Evolutionary conservation across 2,329 filamentous ascomycete species (phyloP).

Genomic region (Pleoardoris graminearum): DNA sequence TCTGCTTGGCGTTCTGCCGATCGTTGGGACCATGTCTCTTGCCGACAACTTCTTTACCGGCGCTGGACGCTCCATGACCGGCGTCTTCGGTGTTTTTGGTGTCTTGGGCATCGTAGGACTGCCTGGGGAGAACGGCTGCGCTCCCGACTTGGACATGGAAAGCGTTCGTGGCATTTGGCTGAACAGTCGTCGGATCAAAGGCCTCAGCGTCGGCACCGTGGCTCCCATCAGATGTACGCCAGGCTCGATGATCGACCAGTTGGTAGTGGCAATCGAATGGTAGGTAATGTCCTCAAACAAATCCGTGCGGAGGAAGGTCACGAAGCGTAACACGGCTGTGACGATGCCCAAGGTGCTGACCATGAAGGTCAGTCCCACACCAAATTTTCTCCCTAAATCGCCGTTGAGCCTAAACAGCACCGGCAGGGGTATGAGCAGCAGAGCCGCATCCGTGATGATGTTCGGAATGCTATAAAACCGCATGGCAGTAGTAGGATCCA

Average conservation of each 20-base stretch:
- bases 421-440: constrained; percentile 43
- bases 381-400: constrained; percentile 17
- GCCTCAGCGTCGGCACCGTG: constrained; percentile 23
- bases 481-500: constrained; percentile 17
- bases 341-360: constrained; percentile 23
- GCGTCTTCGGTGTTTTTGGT: not conserved
- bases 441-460: constrained; percentile 42
- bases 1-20: constrained; percentile 17
- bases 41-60: constrained; percentile 12
- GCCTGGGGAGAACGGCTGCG: not conserved
- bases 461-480: constrained; percentile 39
- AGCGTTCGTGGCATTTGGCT: constrained; percentile 1
- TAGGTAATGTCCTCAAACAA: constrained; percentile 22
- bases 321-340: constrained; percentile 21
- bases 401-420: constrained; percentile 37
- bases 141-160: not conserved
- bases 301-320: constrained; percentile 17
- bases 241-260: constrained; percentile 26
- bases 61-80: constrained; percentile 3
- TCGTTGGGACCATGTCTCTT: constrained; percentile 13
- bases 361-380: constrained; percentile 22
- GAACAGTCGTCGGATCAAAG: constrained; percentile 16
- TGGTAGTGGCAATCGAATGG: constrained; percentile 14
- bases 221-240: constrained; percentile 24
- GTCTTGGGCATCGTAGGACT: constrained; percentile 1